These are phyloP conservation scores for Solanum dulcamara DNA, from an alignment of 257 asterid species.

Conservation along the genomic window DNA sequence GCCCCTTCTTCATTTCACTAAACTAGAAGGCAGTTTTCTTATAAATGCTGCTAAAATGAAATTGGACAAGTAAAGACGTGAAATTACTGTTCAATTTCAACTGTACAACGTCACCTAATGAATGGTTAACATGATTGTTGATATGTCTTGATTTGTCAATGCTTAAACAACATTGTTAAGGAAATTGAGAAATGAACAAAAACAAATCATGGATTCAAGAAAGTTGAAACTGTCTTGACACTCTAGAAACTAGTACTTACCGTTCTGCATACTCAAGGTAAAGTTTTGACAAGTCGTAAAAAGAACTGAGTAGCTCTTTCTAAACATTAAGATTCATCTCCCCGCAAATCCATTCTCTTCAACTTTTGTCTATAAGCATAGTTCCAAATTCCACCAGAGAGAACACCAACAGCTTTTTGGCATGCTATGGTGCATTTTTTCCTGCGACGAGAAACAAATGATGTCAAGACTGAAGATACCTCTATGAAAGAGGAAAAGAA, in stretches of 20 bases:
- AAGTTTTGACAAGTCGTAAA: neutral
- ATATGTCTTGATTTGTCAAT: neutral
- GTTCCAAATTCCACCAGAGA: neutral
- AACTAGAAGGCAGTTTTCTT: neutral
- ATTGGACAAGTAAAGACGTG: neutral
- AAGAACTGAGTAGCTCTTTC: neutral
- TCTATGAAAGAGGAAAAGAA: neutral
- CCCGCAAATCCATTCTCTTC: neutral
- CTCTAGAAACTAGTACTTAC: neutral
- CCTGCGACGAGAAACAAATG: neutral
- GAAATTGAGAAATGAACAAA: neutral
- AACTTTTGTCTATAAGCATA: neutral
- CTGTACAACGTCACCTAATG: neutral
- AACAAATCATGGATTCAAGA: neutral
- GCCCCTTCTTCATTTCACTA: neutral
- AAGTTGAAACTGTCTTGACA: neutral
- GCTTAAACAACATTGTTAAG: neutral
- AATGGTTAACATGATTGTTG: neutral
- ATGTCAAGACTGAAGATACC: neutral
- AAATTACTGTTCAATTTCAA: neutral
- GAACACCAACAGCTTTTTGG: neutral
- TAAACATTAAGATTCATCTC: neutral
- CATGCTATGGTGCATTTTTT: neutral
- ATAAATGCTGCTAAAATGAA: neutral
- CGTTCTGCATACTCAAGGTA: neutral